These are phyloP conservation scores for Triticum turgidum DNA, from an alignment of 176 grass and related monocot species.

Conservation along the genomic window DNA sequence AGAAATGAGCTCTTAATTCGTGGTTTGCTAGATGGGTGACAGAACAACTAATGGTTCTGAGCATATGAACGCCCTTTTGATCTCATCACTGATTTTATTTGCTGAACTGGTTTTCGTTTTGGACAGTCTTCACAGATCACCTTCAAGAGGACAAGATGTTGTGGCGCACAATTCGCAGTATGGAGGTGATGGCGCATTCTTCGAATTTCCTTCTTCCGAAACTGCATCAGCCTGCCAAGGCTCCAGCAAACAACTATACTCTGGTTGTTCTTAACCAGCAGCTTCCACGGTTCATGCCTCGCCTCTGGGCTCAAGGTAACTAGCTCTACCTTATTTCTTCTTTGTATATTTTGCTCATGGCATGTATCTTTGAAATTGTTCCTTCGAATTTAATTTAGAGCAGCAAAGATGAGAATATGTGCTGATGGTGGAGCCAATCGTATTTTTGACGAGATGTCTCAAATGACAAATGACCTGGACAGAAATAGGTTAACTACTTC, in stretches of 20 bases:
- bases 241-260: slow-evolving; percentile 44
- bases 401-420: slow-evolving; percentile 72
- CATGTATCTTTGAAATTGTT: background rate
- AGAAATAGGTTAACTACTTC: slow-evolving; percentile 45
- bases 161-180: slow-evolving; percentile 38
- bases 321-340: background rate
- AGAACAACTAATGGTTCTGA: background rate
- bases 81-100: background rate
- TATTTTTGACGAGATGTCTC: slow-evolving; percentile 70
- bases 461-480: slow-evolving; percentile 52
- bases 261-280: slow-evolving; percentile 80
- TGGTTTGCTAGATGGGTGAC: background rate
- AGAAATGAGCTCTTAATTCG: background rate
- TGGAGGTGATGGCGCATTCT: slow-evolving; percentile 60
- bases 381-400: slow-evolving; percentile 62
- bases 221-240: slow-evolving; percentile 29
- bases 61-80: background rate
- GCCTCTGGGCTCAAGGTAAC: slow-evolving; percentile 66
- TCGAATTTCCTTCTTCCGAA: slow-evolving; percentile 64
- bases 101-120: background rate
- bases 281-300: slow-evolving; percentile 61
- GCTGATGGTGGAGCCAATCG: slow-evolving; percentile 79
- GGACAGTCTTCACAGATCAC: background rate
- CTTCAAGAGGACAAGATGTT: slow-evolving; percentile 36
- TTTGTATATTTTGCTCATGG: background rate